Evolutionary conservation across 176 grass and related monocot genomes (phyloP), one percentile per base, ranked within the genome.

Genomic region (Eragrostis nindensis): DNA sequence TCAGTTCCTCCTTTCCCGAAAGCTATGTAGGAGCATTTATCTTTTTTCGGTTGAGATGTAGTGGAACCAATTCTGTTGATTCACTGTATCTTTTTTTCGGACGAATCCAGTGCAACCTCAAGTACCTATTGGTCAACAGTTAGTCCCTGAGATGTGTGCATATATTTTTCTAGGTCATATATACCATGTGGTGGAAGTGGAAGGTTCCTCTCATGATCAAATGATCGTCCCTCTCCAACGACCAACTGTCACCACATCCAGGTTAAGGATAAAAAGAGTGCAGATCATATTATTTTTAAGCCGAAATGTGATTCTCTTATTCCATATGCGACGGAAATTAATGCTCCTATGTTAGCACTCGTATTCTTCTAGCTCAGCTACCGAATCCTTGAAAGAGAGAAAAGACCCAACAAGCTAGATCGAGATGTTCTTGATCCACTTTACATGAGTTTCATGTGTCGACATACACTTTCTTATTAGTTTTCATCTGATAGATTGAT

Each of bases 81-180:
- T 54, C 8, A 24, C 21, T 36, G 56, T 22, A 25, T 53, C 1
- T 19, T 11, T 25, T 42, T 40, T 15, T 15, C 0, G 55, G 55
- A 57, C 11, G 2, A 22, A 57, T 57, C 1, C 11, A 27, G 10
- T 61, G 1, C 11, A n/a, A 10, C 24, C 2, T 59, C 5, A 30
- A 36, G 7, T 39, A 56, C 21, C 8, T 56, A 18, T n/a, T 5
- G 5, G 32, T 71, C 45, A 68, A 85, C 49, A 30, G 69, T 49
- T 54, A 61, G 11, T 71, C 56, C 25, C 26, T 73, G 68, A 82
- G 74, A 59, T 82, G 17, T 74, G 27, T 66, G 59, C 44, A 13
- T 52, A 62, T 62, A 84, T 48, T 84, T 84, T 70, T 17, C 21
- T 84, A 86, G 76, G 40, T 80, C 76, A 86, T 80, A 86, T 86